A percentile compares a stretch with the other conserved stretches of the same genome.
Evolutionary conservation across 2,329 filamentous ascomycete species (phyloP).

Genomic region (Pseudocercospora crystallina): DNA sequence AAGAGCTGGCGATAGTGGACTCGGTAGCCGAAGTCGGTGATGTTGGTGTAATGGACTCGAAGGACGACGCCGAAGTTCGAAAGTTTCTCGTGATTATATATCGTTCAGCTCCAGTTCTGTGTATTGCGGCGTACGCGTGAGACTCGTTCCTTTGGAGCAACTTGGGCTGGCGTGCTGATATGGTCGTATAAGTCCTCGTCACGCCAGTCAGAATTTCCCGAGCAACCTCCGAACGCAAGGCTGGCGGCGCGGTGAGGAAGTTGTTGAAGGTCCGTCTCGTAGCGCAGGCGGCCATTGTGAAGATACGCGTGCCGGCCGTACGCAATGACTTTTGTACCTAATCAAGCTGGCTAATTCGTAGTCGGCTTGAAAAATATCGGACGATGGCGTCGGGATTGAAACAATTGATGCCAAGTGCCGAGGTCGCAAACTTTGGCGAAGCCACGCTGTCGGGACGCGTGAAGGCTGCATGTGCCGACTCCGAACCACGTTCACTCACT

Average conservation of each 20-base stretch:
- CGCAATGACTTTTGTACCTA: background rate
- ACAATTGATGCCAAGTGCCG: background rate
- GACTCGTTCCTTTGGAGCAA: background rate
- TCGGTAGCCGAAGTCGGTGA: background rate
- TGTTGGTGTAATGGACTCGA: slow-evolving; percentile 1
- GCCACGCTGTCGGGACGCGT: too few relatives aligned
- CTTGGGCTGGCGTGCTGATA: slow-evolving; percentile 16
- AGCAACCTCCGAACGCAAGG: slow-evolving; percentile 18
- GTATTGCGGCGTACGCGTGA: slow-evolving; percentile 17
- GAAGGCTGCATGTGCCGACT: too few relatives aligned
- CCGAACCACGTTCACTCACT: too few relatives aligned
- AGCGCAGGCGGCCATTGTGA: background rate
- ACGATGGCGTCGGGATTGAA: background rate
- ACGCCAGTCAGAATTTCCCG: slow-evolving; percentile 13
- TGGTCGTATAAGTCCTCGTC: slow-evolving; percentile 19
- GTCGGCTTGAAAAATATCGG: background rate
- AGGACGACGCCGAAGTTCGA: slow-evolving; percentile 14
- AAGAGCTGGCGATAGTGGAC: too few relatives aligned
- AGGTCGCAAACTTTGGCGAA: background rate
- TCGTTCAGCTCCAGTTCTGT: background rate
- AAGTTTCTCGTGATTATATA: slow-evolving; percentile 13
- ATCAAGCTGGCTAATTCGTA: too few relatives aligned
- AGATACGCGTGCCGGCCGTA: slow-evolving; percentile 4
- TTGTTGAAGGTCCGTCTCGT: slow-evolving; percentile 6
- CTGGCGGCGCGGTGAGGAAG: slow-evolving; percentile 20